These are phyloP conservation scores for Leptosphaerulina australis DNA, from an alignment of 2,329 filamentous ascomycete genomes.

Conservation along the genomic window DNA sequence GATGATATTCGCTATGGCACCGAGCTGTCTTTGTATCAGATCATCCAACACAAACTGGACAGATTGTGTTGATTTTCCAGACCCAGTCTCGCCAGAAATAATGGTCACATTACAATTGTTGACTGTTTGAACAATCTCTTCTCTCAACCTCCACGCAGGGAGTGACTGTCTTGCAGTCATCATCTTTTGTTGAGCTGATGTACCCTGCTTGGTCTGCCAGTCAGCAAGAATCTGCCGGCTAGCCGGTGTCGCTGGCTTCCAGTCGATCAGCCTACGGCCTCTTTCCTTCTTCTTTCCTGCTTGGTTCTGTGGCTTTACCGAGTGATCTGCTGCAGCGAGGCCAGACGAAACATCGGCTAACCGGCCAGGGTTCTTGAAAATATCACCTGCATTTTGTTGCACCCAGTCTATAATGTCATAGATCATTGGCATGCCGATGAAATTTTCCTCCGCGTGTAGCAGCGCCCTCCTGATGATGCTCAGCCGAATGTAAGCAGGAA, in stretches of 20 bases:
- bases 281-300: constrained; percentile 28
- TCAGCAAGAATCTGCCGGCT: constrained; percentile 65
- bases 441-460: constrained; percentile 69
- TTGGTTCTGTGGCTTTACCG: constrained; percentile 22
- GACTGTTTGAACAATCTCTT: constrained; percentile 78
- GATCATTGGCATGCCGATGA: constrained; percentile 86
- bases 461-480: constrained; percentile 82
- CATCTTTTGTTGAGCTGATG: constrained; percentile 74
- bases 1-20: constrained; percentile 82
- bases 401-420: constrained; percentile 92
- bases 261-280: constrained; percentile 63
- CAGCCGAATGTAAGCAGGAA: constrained; percentile 92
- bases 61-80: constrained; percentile 94
- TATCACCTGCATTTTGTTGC: constrained; percentile 79
- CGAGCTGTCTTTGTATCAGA: constrained; percentile 76
- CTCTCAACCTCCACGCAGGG: constrained; percentile 85
- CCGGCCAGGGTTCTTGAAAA: constrained; percentile 83
- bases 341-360: constrained; percentile 84
- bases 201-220: constrained; percentile 73
- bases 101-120: constrained; percentile 85
- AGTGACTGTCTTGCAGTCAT: constrained; percentile 72
- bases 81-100: constrained; percentile 95
- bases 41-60: constrained; percentile 96
- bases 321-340: constrained; percentile 59
- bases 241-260: constrained; percentile 62